These are phyloP conservation scores for Bipolaris oryzae DNA, from an alignment of 2,329 filamentous ascomycete species.

Conservation along the genomic window DNA sequence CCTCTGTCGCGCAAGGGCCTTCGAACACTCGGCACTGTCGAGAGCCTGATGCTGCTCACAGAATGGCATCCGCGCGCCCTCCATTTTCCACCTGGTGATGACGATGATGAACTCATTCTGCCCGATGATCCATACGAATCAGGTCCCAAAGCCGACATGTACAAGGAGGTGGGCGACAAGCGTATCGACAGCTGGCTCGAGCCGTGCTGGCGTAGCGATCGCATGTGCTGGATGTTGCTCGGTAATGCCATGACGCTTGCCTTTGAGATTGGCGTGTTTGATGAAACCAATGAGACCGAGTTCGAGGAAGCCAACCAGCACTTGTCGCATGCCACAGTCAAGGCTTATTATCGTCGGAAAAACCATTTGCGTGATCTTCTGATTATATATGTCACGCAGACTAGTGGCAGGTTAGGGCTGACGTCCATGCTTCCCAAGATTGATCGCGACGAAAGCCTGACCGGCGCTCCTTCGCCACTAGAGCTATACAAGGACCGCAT, in stretches of 20 bases:
- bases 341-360: conserved; percentile 76
- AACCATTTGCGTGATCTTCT: conserved; percentile 84
- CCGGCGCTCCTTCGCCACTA: conserved; percentile 37
- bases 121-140: conserved; percentile 70
- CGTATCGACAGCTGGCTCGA: conserved; percentile 96
- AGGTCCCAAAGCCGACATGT: conserved; percentile 45
- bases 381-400: conserved; percentile 88
- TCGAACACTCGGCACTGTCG: conserved; percentile 88
- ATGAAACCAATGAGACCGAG: conserved; percentile 77
- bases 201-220: conserved; percentile 86
- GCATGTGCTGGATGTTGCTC: conserved; percentile 97
- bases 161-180: conserved; percentile 74
- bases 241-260: conserved; percentile 88
- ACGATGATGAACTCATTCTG: conserved; percentile 67
- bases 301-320: conserved; percentile 51
- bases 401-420: conserved; percentile 89
- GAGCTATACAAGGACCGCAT: conserved; percentile 47
- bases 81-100: conserved; percentile 81
- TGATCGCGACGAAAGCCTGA: conserved; percentile 36
- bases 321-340: conserved; percentile 64
- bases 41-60: conserved; percentile 90
- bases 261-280: conserved; percentile 94
- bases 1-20: conserved; percentile 68
- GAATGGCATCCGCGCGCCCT: conserved; percentile 96
- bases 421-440: conserved; percentile 83